Percentiles rank a stretch among this genome's conserved stretches.
phyloP scores from a whole-genome alignment of 169 alveolate species.

The Plasmodium yoelii region DNA sequence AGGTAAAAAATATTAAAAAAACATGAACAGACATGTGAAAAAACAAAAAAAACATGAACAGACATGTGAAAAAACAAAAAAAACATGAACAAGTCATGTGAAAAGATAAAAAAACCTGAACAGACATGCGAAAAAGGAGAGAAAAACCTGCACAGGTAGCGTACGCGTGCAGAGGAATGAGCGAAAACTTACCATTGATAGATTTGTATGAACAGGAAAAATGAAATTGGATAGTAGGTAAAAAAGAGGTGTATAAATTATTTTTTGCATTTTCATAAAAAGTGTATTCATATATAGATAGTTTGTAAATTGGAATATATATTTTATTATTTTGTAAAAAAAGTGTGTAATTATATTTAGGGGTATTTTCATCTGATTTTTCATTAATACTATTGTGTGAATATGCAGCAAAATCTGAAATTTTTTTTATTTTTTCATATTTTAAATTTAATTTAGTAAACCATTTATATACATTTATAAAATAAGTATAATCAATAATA shows the following conservation, averaged over 20 bases:
- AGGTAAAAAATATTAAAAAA: background rate
- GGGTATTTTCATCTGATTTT: background rate
- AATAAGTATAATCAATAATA: conserved; percentile 50
- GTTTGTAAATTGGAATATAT: conserved; percentile 32
- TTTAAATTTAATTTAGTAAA: conserved; percentile 16
- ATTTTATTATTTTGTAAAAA: conserved; percentile 63
- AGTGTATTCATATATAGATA: conserved; percentile 42
- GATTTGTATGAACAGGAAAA: conserved; percentile 39
- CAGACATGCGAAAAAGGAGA: background rate
- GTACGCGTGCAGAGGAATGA: background rate
- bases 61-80: background rate
- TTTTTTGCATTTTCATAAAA: conserved; percentile 21
- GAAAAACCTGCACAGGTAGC: background rate
- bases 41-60: background rate
- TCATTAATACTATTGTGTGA: background rate
- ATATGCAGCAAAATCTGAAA: conserved; percentile 27
- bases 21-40: background rate
- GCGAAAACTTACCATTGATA: conserved; percentile 19
- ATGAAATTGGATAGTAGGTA: conserved; percentile 43
- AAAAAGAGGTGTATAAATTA: conserved; percentile 22
- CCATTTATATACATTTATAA: conserved; percentile 35
- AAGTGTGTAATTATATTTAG: conserved; percentile 20
- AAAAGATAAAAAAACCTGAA: background rate
- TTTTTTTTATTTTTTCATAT: conserved; percentile 19
- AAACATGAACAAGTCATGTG: background rate